Conservation (phyloP, 441 rosid species). For the Erodium texanum region DNA sequence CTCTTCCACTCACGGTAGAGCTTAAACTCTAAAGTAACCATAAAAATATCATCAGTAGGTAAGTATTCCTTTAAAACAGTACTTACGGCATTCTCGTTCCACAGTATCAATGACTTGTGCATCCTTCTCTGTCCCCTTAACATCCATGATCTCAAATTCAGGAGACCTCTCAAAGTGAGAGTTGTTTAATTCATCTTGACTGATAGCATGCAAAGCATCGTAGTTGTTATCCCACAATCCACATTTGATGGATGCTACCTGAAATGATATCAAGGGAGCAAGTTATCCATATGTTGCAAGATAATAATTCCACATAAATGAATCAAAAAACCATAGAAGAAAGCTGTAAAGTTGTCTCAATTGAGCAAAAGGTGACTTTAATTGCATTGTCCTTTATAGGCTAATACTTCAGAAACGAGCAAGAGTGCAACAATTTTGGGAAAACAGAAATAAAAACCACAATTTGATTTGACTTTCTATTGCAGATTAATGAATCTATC, state of each 20-base stretch:
- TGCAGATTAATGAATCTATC: too few species aligned
- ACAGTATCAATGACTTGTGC: conserved; percentile 11
- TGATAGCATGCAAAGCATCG: conserved; percentile 53
- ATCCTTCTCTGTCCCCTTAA: conserved; percentile 40
- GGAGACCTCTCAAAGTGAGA: conserved; percentile 21
- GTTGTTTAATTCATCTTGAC: conserved; percentile 31
- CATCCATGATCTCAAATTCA: conserved; percentile 48
- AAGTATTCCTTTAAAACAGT: neutral
- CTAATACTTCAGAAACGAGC: too few species aligned
- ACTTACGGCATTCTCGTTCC: conserved; percentile 32
- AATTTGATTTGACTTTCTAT: too few species aligned
- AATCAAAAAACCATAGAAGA: conserved; percentile 4
- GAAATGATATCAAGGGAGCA: conserved; percentile 18
- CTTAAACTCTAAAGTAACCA: neutral
- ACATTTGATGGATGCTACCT: conserved; percentile 74
- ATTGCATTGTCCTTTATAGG: neutral
- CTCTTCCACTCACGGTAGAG: neutral
- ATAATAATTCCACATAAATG: neutral
- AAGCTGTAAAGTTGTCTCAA: conserved; percentile 2
- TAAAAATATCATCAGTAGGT: neutral
- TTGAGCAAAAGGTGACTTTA: conserved; percentile 4
- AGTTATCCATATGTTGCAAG: neutral
- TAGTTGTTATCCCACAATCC: conserved; percentile 87
- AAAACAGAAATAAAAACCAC: too few species aligned
- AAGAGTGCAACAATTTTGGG: too few species aligned